Base-by-base conservation (phyloP, 768 basidiomycete genomes). In the Sporobolomyces pararoseus region DNA sequence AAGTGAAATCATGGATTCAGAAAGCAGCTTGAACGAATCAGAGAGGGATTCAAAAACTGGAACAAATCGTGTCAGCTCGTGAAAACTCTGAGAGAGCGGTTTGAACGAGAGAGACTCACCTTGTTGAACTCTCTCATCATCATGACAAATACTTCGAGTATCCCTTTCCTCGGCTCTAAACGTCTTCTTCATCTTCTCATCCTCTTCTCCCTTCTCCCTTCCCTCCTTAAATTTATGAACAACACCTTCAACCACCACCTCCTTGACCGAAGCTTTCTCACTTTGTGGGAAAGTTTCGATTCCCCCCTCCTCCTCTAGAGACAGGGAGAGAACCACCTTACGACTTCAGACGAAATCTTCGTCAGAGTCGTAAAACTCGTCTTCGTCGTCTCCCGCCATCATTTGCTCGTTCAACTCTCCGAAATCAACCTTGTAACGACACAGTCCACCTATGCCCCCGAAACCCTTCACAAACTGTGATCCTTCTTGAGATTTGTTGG, bases 391-490 rank as follows among this genome's bases (percentile, higher is more conserved):
- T 27, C 55, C 62, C 35, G 35, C 75, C 60, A 78, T 79, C 49
- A 80, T 76, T 31, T 79, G 67, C 55, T 79, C 79, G 44, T 85
- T 83, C 49, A 98, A 83, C 79, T 88, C 89, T 75, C 85, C 84
- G 81, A 98, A 90, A 82, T 96, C 95, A 76, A 98, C 92, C 83
- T 98, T 98, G 86, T 99, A 99, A 57, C 95, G 86, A 67, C 96
- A 82, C 69, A 97, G 83, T 35, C 94, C 95, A 34, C 96, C 95
- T 75, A 99, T 97, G 31, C 96, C 95, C 80, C 95, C 95, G 76
- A 99, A 98, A 49, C 95, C 95, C 79, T 94, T 95, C 76, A 95
- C 92, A 82, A 96, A 98, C 79, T 97, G 94, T 39, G 91, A 90
- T 37, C 95, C 95, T 79, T 99, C 95, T 79, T 97, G 95, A 12